A percentile compares a stretch with the other conserved stretches of the same genome.
Evolutionary conservation across 495 filamentous ascomycete genomes (phyloP).

Genomic region (Daldinia vernicosa): DNA sequence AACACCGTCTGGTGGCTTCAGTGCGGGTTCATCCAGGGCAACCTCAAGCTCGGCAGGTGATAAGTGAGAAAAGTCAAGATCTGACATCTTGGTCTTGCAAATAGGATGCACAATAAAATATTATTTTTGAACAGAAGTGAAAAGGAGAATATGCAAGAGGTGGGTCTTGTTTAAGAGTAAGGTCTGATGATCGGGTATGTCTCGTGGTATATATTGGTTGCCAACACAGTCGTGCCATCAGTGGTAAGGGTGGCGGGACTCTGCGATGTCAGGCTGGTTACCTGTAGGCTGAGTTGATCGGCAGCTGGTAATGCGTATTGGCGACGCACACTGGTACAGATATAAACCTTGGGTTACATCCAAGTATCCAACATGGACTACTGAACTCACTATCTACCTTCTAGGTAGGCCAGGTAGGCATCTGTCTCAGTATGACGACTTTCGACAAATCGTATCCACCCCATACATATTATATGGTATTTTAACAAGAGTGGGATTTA

Average conservation of each 20-base stretch:
- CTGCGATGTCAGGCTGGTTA: background rate
- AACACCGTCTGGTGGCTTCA: background rate
- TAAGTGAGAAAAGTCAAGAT: background rate
- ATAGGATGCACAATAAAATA: background rate
- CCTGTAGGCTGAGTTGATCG: background rate
- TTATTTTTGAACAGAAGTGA: background rate
- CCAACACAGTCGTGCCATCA: background rate
- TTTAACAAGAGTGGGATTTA: too few relatives aligned
- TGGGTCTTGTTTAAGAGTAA: too few relatives aligned
- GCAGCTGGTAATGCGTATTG: background rate
- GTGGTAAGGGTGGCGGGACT: background rate
- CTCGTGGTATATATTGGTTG: background rate
- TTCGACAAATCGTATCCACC: too few relatives aligned
- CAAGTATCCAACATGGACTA: background rate
- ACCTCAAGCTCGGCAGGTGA: background rate
- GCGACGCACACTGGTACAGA: background rate
- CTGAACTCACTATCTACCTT: background rate
- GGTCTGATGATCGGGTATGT: background rate
- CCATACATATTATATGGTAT: too few relatives aligned
- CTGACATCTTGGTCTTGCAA: background rate
- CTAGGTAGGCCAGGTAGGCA: too few relatives aligned
- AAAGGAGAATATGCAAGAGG: background rate
- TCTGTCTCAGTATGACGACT: too few relatives aligned
- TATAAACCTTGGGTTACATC: background rate
- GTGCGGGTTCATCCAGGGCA: background rate